Base-by-base conservation (phyloP, 1,139 yeast species). In the Kazachstania sp. region DNA sequence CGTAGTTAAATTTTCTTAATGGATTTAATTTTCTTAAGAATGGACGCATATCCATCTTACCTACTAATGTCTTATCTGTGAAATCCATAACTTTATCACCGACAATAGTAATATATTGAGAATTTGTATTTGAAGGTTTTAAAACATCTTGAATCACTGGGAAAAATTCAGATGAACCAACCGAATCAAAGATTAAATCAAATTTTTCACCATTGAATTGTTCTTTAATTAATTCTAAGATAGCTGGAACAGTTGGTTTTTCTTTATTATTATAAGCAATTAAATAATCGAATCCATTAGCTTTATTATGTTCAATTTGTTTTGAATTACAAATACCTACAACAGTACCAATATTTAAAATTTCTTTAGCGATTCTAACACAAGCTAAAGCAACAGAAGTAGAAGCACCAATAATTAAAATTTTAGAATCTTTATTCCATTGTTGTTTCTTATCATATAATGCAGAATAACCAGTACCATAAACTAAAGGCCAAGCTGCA, bases 21-120 rank as follows among this genome's bases (percentile, higher is more conserved):
- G 67, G 45, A 87, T 86, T 46, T 81, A 72, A 8, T 88, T 92
- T 54, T 90, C 73, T 52, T 83, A 78, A 58, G 81, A 39, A 11
- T 7, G 37, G 34, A 13, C 16, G 19, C 2, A 42, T 18, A 11
- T 47, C 38, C 11, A 45, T 8, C 16, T 83, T 50, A 50, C 73
- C 47, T 46, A 70, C 56, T 65, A 46, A 45, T 3, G 42, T 37
- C 43, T 54, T 50, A 20, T 45, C 39, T 13, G 45, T 26, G 43
- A 67, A 66, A 37, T 62, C 52, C 49, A 56, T 51, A 40, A 70
- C 67, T 3, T 50, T 45, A 52, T 78, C 81, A 42, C 86, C 86
- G 31, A 67, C 73, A 49, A 78, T 66, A 9, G 82, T 69, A n/a
- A 71, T 63, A 56, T 71, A 81, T 5, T 68, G 67, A 3, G 80